Percentiles rank a stretch among this genome's conserved stretches.
Conservation (phyloP, 1,139 yeast genomes). For the Suhomyces guaymorum region DNA sequence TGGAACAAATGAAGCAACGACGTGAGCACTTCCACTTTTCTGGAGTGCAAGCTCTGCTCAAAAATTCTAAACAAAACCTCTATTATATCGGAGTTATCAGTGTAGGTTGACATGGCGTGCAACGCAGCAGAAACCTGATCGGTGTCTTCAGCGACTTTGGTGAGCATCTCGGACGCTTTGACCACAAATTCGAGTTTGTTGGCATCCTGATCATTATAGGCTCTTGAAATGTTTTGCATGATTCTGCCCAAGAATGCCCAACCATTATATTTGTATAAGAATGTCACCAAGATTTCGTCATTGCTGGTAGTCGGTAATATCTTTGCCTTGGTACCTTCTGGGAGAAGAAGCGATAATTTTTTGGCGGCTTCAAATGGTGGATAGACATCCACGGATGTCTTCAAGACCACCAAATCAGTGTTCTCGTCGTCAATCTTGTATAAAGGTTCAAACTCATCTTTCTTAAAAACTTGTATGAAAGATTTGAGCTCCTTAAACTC, state of each 20-base stretch:
- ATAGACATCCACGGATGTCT: slow-evolving; percentile 40
- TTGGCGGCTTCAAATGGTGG: slow-evolving; percentile 53
- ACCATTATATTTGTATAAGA: slow-evolving; percentile 75
- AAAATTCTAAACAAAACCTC: slow-evolving; percentile 65
- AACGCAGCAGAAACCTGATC: slow-evolving; percentile 45
- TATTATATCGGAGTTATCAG: slow-evolving; percentile 67
- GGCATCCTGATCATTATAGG: slow-evolving; percentile 34
- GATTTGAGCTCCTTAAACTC: slow-evolving; percentile 62
- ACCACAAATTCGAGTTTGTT: slow-evolving; percentile 42
- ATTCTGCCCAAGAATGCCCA: slow-evolving; percentile 85
- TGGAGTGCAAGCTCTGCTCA: slow-evolving; percentile 65
- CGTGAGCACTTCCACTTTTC: slow-evolving; percentile 50
- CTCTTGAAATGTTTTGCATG: slow-evolving; percentile 59
- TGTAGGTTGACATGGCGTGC: slow-evolving; percentile 57
- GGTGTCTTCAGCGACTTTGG: slow-evolving; percentile 48
- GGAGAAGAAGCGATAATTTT: slow-evolving; percentile 46
- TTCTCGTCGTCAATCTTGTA: slow-evolving; percentile 53
- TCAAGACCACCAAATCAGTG: slow-evolving; percentile 51
- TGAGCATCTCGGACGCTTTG: slow-evolving; percentile 54
- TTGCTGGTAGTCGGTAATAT: slow-evolving; percentile 51
- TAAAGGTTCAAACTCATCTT: slow-evolving; percentile 35
- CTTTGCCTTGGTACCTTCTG: slow-evolving; percentile 68
- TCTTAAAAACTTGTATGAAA: slow-evolving; percentile 51
- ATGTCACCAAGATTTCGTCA: slow-evolving; percentile 59
- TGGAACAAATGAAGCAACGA: slow-evolving; percentile 54